Conservation (phyloP, 1,139 yeast genomes). For the Blastobotrys indianensis region DNA sequence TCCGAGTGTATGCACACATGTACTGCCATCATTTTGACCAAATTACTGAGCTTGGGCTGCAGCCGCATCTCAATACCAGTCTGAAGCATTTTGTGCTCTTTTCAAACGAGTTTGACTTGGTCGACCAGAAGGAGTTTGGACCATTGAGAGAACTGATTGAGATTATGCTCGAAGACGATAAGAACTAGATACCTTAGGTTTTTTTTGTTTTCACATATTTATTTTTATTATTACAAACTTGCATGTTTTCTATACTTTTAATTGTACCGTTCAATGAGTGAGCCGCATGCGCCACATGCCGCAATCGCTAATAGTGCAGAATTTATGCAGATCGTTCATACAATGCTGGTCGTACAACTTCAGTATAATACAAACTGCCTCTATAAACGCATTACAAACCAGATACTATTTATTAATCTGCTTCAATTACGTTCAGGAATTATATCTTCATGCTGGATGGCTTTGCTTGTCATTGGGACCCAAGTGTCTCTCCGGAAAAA, state of each 20-base stretch:
- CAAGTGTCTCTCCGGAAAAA: no score
- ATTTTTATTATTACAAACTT: background rate
- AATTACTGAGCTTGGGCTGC: conserved; percentile 83
- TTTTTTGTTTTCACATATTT: background rate
- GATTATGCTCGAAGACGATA: conserved; percentile 47
- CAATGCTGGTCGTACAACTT: no score
- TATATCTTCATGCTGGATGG: no score
- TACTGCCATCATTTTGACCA: conserved; percentile 97
- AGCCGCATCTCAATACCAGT: conserved; percentile 88
- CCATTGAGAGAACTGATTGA: conserved; percentile 84
- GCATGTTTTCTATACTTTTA: background rate
- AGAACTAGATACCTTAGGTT: conserved; percentile 1
- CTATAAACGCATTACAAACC: no score
- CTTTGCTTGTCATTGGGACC: no score
- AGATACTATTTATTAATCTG: no score
- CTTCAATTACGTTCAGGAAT: no score
- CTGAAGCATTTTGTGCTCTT: conserved; percentile 90
- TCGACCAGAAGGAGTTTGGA: conserved; percentile 78
- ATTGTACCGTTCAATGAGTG: no score
- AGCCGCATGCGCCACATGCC: no score
- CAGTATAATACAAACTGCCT: no score
- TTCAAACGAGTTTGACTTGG: conserved; percentile 72
- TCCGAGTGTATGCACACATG: conserved; percentile 95
- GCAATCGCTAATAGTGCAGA: no score
- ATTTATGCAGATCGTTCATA: no score